These are phyloP conservation scores for Priceomyces fermenticarens DNA, from an alignment of 805 yeast species.

Conservation along the genomic window DNA sequence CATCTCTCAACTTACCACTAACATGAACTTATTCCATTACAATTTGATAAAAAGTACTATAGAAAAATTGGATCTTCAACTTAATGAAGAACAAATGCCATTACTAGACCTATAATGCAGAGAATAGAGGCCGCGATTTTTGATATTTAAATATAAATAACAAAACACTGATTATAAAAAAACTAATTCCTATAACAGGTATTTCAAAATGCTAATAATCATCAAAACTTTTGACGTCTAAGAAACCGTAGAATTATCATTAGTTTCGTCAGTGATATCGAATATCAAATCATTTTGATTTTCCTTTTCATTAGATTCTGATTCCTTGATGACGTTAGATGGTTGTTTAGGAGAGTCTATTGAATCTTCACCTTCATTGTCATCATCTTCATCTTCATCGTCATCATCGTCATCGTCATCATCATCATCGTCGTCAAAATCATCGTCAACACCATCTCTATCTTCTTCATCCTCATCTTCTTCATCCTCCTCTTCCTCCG, in stretches of 20 bases:
- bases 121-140: too few species aligned
- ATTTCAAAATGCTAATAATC: background rate
- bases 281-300: constrained; percentile 17
- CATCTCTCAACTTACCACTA: constrained; percentile 21
- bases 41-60: constrained; percentile 13
- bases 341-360: too few species aligned
- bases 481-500: constrained; percentile 27
- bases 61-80: constrained; percentile 9
- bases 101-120: background rate
- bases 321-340: too few species aligned
- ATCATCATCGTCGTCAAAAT: constrained; percentile 36
- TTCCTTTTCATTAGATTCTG: constrained; percentile 10
- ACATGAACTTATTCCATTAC: constrained; percentile 17
- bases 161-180: background rate
- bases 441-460: constrained; percentile 35
- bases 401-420: constrained; percentile 37
- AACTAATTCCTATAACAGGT: background rate
- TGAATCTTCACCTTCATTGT: constrained; percentile 5
- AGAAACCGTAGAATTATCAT: background rate
- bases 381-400: constrained; percentile 20
- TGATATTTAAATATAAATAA: too few species aligned
- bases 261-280: constrained; percentile 17
- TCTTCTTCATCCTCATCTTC: constrained; percentile 38
- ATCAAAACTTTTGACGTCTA: too few species aligned
- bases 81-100: constrained; percentile 8